Evolutionary conservation across 495 filamentous ascomycete species (phyloP).

Genomic region (Tuber umbilicatum): DNA sequence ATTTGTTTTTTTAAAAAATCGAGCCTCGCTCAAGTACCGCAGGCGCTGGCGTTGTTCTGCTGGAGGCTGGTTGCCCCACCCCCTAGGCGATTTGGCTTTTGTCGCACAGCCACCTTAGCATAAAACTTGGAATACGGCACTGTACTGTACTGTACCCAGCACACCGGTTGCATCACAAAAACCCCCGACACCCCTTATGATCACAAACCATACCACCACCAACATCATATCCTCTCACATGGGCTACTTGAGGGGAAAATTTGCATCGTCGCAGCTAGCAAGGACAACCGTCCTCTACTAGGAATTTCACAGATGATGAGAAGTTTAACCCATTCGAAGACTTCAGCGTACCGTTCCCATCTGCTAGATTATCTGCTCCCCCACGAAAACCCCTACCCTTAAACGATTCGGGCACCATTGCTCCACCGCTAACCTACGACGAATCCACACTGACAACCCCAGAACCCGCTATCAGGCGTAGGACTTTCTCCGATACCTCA

Average conservation of each 20-base stretch:
- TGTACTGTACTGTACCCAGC: too few relatives aligned
- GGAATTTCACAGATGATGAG: not conserved
- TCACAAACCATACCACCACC: not conserved
- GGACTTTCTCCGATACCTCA: not conserved
- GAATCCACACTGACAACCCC: not conserved
- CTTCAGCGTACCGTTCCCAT: not conserved
- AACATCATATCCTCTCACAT: not conserved
- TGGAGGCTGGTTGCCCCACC: too few relatives aligned
- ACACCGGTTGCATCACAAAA: too few relatives aligned
- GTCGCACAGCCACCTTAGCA: too few relatives aligned
- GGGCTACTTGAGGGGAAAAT: not conserved
- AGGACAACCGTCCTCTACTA: not conserved
- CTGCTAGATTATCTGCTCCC: not conserved
- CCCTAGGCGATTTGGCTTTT: too few relatives aligned
- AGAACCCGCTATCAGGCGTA: not conserved
- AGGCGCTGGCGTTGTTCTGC: too few relatives aligned
- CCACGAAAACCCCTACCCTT: not conserved
- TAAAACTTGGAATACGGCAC: too few relatives aligned
- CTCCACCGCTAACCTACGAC: not conserved
- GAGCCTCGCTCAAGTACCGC: too few relatives aligned
- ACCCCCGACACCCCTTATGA: not conserved
- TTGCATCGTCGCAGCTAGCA: not conserved
- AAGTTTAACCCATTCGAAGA: not conserved
- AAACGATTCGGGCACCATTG: not conserved
- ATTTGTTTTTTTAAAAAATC: too few relatives aligned